phyloP scores from a whole-genome alignment of 2,329 filamentous ascomycete genomes.

The Lizonia empirigonia region DNA sequence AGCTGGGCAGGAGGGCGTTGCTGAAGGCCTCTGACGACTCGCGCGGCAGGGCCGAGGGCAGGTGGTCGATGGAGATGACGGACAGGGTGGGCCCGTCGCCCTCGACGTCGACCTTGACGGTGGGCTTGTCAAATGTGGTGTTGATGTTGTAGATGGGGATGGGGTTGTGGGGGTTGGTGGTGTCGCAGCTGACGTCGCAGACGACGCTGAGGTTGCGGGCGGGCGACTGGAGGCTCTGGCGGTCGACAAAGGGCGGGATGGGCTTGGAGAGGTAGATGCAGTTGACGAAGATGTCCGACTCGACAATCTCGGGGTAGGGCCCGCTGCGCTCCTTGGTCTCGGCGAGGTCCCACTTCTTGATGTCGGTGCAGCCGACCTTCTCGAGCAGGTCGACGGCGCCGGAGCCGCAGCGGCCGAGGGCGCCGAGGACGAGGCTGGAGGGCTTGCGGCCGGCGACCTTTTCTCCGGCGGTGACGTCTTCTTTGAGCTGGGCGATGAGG shows the following conservation, averaged over 20 bases:
- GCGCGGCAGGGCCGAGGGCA: slow-evolving; percentile 71
- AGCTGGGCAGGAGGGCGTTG: slow-evolving; percentile 74
- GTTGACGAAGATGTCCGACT: slow-evolving; percentile 60
- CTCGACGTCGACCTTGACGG: slow-evolving; percentile 71
- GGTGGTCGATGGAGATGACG: slow-evolving; percentile 69
- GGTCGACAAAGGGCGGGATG: slow-evolving; percentile 81
- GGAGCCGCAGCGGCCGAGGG: slow-evolving; percentile 77
- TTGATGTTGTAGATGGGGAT: slow-evolving; percentile 83
- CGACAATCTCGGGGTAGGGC: slow-evolving; percentile 78
- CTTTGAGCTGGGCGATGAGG: slow-evolving; percentile 75
- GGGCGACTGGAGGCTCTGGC: slow-evolving; percentile 68
- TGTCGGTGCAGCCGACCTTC: slow-evolving; percentile 73
- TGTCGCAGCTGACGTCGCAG: slow-evolving; percentile 64
- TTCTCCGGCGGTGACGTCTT: slow-evolving; percentile 68
- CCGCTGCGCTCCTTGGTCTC: slow-evolving; percentile 71
- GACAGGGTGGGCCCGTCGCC: slow-evolving; percentile 65
- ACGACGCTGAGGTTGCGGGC: slow-evolving; percentile 75
- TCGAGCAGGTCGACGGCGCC: slow-evolving; percentile 82
- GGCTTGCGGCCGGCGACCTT: slow-evolving; percentile 71
- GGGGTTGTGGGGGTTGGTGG: slow-evolving; percentile 72
- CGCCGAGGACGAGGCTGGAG: slow-evolving; percentile 80
- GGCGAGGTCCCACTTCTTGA: slow-evolving; percentile 76
- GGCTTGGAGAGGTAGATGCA: slow-evolving; percentile 78
- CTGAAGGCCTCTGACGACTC: slow-evolving; percentile 89
- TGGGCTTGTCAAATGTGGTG: slow-evolving; percentile 89